Base-by-base conservation (phyloP, 371 early-diverging fungal genomes). In the Mucor sp. region DNA sequence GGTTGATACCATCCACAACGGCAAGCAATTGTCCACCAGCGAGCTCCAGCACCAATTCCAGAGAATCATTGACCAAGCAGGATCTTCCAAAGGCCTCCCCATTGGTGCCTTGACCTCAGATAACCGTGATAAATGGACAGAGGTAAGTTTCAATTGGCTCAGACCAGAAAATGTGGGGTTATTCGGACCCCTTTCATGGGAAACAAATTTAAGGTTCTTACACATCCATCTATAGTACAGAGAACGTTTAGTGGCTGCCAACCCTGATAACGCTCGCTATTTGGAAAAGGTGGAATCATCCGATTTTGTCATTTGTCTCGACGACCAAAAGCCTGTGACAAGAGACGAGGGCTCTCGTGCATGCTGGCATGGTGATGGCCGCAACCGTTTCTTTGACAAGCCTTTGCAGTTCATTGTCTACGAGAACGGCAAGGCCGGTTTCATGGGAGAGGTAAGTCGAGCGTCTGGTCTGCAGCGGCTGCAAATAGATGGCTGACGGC, bases 351-450 rank as follows among this genome's bases (percentile, higher is more conserved):
- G 86, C 55, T 84, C 85, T 37, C 87, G 89, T 65, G 88, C 88
- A 35, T 93, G 92, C 81, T 97, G 96, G 97, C 94, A 94, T 67
- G 97, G 96, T 39, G 90, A 96, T 74, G 98, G 96, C 33, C 87
- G 90, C 66, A 98, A 98, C 85, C 90, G 97, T 61, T 96, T 89
- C 89, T 96, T 90, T 77, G 98, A 97, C 85, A 97, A 97, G 79
- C 83, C 94, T 30, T 81, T 93, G 60, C 95, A 97, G 79, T 95
- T 97, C 62, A 91, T 97, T 74, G 93, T 97, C 48, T 95, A 92
- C 80, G 97, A 96, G 41, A 97, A 98, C 81, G 97, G 97, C 71
- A 94, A 92, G 77, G 96, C 97, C 57, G 98, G 97, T 35, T 95
- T 97, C 87, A 87, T 88, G 66, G 97, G 94, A 56, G 98, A 98